These are phyloP conservation scores for Trichocladium uniseriatum DNA, from an alignment of 495 filamentous ascomycete genomes.

Conservation along the genomic window DNA sequence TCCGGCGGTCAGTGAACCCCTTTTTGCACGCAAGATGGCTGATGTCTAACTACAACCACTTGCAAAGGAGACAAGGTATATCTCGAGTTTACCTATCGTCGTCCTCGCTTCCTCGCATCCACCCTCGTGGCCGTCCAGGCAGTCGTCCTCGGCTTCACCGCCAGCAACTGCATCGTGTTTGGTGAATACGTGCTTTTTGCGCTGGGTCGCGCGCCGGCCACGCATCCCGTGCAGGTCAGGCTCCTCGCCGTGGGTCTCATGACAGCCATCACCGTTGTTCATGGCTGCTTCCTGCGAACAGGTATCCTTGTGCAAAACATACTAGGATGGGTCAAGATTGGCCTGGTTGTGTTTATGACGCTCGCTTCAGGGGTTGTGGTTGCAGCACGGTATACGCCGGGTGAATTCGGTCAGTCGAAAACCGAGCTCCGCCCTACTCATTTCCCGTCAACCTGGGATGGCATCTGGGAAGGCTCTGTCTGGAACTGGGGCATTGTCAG, in stretches of 20 bases:
- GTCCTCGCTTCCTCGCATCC: constrained; percentile 59
- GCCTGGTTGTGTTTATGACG: constrained; percentile 55
- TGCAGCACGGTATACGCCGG: constrained; percentile 26
- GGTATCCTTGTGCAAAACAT: constrained; percentile 58
- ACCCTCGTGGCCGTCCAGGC: constrained; percentile 58
- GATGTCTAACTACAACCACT: neutral
- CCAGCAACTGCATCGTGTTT: constrained; percentile 62
- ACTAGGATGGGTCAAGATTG: constrained; percentile 57
- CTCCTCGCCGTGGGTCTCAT: constrained; percentile 53
- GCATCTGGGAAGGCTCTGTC: constrained; percentile 44
- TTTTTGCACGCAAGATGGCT: neutral
- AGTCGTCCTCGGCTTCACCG: constrained; percentile 60
- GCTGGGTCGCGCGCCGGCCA: constrained; percentile 31
- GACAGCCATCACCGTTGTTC: constrained; percentile 51
- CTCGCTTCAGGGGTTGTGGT: constrained; percentile 49
- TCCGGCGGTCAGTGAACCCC: constrained; percentile 47
- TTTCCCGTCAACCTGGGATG: constrained; percentile 25
- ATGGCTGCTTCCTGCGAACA: constrained; percentile 50
- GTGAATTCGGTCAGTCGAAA: neutral
- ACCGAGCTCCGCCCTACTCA: constrained; percentile 1
- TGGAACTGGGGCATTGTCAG: constrained; percentile 48
- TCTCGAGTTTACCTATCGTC: constrained; percentile 64
- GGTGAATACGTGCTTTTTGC: constrained; percentile 61
- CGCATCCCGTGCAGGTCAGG: constrained; percentile 43
- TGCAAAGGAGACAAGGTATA: constrained; percentile 54